phyloP scores from a whole-genome alignment of 2,329 filamentous ascomycete species.

The Hysterium pulicare region DNA sequence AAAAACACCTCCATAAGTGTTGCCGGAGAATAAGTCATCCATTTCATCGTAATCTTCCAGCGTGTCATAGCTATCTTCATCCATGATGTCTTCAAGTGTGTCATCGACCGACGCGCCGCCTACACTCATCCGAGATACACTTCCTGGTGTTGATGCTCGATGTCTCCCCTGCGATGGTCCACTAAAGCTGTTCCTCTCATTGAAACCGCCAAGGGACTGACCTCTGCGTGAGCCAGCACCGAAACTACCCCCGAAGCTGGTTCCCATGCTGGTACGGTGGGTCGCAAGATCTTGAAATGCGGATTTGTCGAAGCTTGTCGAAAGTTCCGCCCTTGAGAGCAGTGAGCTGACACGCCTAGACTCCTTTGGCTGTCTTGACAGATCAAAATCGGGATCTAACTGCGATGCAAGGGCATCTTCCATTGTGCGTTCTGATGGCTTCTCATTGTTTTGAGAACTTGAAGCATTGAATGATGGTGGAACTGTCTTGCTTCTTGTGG shows the following conservation, averaged over 20 bases:
- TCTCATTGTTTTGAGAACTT: slow-evolving; percentile 25
- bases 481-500: slow-evolving; percentile 42
- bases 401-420: slow-evolving; percentile 49
- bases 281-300: slow-evolving; percentile 71
- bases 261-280: slow-evolving; percentile 38
- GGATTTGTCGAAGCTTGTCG: slow-evolving; percentile 75
- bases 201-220: slow-evolving; percentile 70
- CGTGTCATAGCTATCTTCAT: slow-evolving; percentile 37
- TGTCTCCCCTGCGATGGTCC: slow-evolving; percentile 41
- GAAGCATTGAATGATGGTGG: slow-evolving; percentile 39
- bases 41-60: slow-evolving; percentile 39
- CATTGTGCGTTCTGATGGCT: slow-evolving; percentile 37
- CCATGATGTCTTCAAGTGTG: slow-evolving; percentile 36
- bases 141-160: slow-evolving; percentile 56
- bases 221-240: slow-evolving; percentile 57
- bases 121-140: slow-evolving; percentile 38
- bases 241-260: slow-evolving; percentile 44
- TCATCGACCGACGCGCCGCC: slow-evolving; percentile 36
- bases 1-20: slow-evolving; percentile 23
- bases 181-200: slow-evolving; percentile 60
- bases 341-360: slow-evolving; percentile 88
- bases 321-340: slow-evolving; percentile 81
- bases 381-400: slow-evolving; percentile 47
- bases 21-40: slow-evolving; percentile 32
- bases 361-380: slow-evolving; percentile 54